Base-by-base conservation (phyloP, 2,329 filamentous ascomycete genomes). In the Colletotrichum sp. region DNA sequence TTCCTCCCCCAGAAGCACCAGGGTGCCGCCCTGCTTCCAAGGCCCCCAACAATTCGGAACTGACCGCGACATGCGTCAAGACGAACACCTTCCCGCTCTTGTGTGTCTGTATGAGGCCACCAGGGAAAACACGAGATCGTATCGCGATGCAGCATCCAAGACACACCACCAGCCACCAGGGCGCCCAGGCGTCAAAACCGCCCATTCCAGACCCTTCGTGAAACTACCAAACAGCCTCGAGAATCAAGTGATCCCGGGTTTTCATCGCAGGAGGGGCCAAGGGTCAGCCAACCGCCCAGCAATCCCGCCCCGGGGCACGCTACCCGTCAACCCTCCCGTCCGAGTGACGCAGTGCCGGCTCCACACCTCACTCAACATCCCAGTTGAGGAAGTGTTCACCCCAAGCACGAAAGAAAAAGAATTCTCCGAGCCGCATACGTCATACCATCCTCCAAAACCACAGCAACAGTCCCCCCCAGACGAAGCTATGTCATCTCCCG, bases 341-440 rank as follows among this genome's bases (percentile, higher is more conserved):
- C 69, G 13, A 64, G 74, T 75, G 74, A 75, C 74, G 70, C 74
- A 75, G n/a, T 75, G 25, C 64, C 16, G 15, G 36, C 74, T 73
- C 74, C 74, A 68, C 73, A 59, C n/a, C 63, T 63, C 39, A 52
- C 36, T 48, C 39, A 67, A 64, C 39, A 39, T 30, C 72, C 68
- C 60, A 60, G 69, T 55, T 59, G 39, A 13, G 59, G 2, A 48
- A 48, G 44, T 48, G 44, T 48, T 48, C 44, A 30, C 39, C 32
- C n/a, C n/a, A 36, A 25, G n/a, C 27, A 71, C n/a, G 12, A 32
- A 8, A 9, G 25, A 52, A 52, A 55, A 44, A 72, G 15, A 36
- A 72, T 28, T 28, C 59, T 36, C 64, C 64, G 74, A 75, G 74
- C 74, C 74, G 74, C 74, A 60, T 65, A 74, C 74, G 74, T 75